phyloP scores from a whole-genome alignment of 1,284 basidiomycete genomes.

The Cryptococcus sp. region DNA sequence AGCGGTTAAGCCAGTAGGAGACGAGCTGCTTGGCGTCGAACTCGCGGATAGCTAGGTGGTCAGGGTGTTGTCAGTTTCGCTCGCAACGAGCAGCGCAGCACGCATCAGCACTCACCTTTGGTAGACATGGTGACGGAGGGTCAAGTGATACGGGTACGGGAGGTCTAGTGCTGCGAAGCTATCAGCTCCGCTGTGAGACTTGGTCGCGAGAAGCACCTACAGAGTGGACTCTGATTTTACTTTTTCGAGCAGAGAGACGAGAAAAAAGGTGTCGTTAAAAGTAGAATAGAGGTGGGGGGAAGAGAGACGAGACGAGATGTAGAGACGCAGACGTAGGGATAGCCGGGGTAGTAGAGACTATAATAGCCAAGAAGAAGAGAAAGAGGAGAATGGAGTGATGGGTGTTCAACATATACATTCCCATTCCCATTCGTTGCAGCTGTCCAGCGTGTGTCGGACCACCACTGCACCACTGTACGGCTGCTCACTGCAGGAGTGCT shows the following conservation, averaged over 20 bases:
- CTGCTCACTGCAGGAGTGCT: no score
- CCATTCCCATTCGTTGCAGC: no score
- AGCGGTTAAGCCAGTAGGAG: constrained; percentile 89
- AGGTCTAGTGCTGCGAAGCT: neutral
- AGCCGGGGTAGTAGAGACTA: constrained; percentile 13
- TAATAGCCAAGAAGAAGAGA: constrained; percentile 16
- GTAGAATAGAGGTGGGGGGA: neutral
- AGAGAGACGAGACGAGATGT: neutral
- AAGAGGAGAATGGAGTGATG: neutral
- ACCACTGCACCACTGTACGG: no score
- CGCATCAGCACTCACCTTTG: constrained; percentile 44
- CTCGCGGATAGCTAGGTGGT: constrained; percentile 76
- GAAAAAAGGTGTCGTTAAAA: neutral
- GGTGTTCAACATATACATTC: neutral
- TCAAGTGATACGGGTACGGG: constrained; percentile 3
- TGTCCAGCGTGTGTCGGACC: no score
- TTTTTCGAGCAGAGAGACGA: constrained; percentile 1
- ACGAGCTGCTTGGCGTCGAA: constrained; percentile 93
- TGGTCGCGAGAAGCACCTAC: no score
- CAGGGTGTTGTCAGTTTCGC: constrained; percentile 1
- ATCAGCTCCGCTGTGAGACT: no score
- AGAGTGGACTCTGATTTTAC: no score
- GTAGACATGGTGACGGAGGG: constrained; percentile 48
- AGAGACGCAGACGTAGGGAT: neutral
- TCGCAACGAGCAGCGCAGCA: neutral